phyloP scores from a whole-genome alignment of 73 alveolate genomes.

The Paramecium pentaurelia region DNA sequence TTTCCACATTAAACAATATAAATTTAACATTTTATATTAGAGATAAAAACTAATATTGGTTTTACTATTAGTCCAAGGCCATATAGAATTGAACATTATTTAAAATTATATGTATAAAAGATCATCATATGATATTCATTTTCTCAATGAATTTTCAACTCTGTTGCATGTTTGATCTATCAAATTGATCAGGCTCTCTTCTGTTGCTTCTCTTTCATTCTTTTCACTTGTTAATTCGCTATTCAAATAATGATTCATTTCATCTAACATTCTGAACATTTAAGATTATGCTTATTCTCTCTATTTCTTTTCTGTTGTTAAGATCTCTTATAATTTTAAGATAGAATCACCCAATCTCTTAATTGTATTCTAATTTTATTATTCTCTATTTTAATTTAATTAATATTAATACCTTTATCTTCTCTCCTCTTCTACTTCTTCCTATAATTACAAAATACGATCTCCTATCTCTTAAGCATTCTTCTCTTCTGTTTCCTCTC shows the following conservation, averaged over 20 bases:
- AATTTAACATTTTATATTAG: background rate
- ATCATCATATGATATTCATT: background rate
- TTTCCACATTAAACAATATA: too few species aligned
- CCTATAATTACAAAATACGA: background rate
- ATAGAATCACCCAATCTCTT: constrained; percentile 69
- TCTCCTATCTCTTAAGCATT: constrained; percentile 54
- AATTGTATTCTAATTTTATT: constrained; percentile 45
- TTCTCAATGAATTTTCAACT: constrained; percentile 73
- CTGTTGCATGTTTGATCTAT: constrained; percentile 78
- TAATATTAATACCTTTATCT: background rate
- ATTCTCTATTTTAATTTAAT: constrained; percentile 62
- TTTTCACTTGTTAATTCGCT: constrained; percentile 64
- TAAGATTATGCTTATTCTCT: constrained; percentile 72
- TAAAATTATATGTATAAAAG: background rate
- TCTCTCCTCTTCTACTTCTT: constrained; percentile 63
- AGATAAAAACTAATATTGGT: background rate
- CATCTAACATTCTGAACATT: constrained; percentile 76
- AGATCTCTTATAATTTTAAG: constrained; percentile 70
- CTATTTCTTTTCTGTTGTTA: constrained; percentile 62
- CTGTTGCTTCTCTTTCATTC: constrained; percentile 75
- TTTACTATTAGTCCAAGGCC: background rate
- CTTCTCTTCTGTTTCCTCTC: constrained; percentile 68
- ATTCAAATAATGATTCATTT: constrained; percentile 66
- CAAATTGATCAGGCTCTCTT: constrained; percentile 68
- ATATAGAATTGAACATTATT: background rate